Percentiles rank a stretch among this genome's conserved stretches.
Evolutionary conservation across 2,329 filamentous ascomycete species (phyloP).

Genomic region (Microcyclosporella mali): DNA sequence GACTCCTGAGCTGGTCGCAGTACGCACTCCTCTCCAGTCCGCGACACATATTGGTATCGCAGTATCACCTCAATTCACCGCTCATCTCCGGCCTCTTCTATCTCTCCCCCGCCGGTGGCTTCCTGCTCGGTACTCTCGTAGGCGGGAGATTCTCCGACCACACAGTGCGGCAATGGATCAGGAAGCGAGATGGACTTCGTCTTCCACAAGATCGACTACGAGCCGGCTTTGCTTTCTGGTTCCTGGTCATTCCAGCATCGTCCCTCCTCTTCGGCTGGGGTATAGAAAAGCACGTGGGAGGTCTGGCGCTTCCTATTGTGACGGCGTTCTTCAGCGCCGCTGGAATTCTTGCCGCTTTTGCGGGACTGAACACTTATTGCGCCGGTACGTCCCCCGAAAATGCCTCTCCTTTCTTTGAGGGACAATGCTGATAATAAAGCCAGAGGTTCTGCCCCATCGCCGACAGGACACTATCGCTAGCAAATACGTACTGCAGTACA

Average conservation of each 20-base stretch:
- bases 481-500: constrained; percentile 69
- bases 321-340: constrained; percentile 66
- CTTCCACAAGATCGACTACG: constrained; percentile 62
- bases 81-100: constrained; percentile 65
- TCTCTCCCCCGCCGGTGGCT: constrained; percentile 62
- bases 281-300: constrained; percentile 46
- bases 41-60: constrained; percentile 64
- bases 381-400: constrained; percentile 36
- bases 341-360: constrained; percentile 65
- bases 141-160: constrained; percentile 63
- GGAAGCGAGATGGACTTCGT: constrained; percentile 49
- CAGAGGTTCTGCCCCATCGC: constrained; percentile 64
- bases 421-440: no score
- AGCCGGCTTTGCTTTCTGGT: constrained; percentile 49
- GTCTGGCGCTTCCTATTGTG: constrained; percentile 55
- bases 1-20: constrained; percentile 65
- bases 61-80: constrained; percentile 59
- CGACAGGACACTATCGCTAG: constrained; percentile 64
- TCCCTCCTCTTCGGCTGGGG: constrained; percentile 63
- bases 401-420: no score
- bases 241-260: constrained; percentile 48
- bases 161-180: constrained; percentile 58
- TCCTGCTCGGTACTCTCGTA: constrained; percentile 59
- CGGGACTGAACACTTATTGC: constrained; percentile 69
- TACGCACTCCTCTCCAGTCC: constrained; percentile 60